phyloP scores from a whole-genome alignment of 108 stramenopile species.

The Skeletonema marinoi region DNA sequence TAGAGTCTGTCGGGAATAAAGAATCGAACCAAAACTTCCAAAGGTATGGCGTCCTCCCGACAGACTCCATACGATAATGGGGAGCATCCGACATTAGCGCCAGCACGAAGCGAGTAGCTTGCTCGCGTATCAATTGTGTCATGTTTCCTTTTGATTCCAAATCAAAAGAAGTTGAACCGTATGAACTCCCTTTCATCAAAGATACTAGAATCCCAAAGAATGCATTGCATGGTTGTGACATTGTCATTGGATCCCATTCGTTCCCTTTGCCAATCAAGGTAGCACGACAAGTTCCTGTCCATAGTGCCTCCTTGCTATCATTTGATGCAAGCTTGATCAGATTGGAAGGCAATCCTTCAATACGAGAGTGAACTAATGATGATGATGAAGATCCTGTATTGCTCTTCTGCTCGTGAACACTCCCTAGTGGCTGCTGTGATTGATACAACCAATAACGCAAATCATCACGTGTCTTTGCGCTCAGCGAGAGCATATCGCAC shows the following conservation, averaged over 20 bases:
- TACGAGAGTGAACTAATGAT: constrained; percentile 16
- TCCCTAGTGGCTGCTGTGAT: background rate
- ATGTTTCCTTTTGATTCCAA: background rate
- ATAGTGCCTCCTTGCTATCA: constrained; percentile 14
- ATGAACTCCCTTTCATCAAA: constrained; percentile 31
- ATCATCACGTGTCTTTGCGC: constrained; percentile 36
- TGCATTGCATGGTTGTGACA: constrained; percentile 16
- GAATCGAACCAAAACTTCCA: constrained; percentile 55
- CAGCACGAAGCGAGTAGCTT: constrained; percentile 33
- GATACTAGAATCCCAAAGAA: constrained; percentile 40
- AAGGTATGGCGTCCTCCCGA: constrained; percentile 29
- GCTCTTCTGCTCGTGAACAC: background rate
- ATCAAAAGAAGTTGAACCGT: background rate
- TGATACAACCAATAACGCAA: constrained; percentile 35
- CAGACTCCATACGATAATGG: constrained; percentile 13
- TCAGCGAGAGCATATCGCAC: constrained; percentile 26
- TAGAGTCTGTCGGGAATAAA: constrained; percentile 14
- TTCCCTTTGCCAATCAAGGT: background rate
- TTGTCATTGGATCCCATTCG: constrained; percentile 39
- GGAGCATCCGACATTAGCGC: constrained; percentile 46
- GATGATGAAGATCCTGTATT: background rate
- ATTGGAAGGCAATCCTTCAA: constrained; percentile 26
- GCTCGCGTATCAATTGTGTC: background rate
- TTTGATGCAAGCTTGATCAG: background rate
- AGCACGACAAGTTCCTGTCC: constrained; percentile 3